Conservation (phyloP, 2,329 filamentous ascomycete species). For the Immersiporthe knoxdaviesiana region DNA sequence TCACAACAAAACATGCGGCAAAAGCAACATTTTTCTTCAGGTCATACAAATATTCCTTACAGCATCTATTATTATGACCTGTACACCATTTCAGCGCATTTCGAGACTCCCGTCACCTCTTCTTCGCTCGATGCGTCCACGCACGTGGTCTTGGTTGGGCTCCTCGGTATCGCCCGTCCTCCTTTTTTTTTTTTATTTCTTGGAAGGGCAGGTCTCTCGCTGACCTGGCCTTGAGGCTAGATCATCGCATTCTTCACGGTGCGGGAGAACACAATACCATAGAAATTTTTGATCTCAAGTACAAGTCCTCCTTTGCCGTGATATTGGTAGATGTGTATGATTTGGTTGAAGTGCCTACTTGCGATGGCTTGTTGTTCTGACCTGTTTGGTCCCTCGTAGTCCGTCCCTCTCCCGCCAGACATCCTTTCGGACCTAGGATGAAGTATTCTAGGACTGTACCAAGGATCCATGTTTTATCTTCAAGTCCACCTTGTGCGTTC, state of each 20-base stretch:
- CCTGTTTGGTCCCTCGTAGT: background rate
- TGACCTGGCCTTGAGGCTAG: slow-evolving; percentile 16
- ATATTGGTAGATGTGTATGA: background rate
- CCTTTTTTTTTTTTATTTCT: slow-evolving; percentile 11
- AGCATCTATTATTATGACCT: slow-evolving; percentile 28
- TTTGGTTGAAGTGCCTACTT: background rate
- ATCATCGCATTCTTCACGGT: slow-evolving; percentile 10
- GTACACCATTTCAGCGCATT: slow-evolving; percentile 11
- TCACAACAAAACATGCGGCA: slow-evolving; percentile 7
- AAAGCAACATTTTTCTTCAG: slow-evolving; percentile 14
- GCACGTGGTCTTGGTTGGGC: slow-evolving; percentile 1
- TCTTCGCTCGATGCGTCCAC: slow-evolving; percentile 8
- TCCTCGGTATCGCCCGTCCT: background rate
- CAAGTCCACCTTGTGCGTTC: background rate
- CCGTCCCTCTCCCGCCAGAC: background rate
- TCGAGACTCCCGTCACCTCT: background rate
- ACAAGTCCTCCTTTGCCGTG: background rate
- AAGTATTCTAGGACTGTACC: background rate
- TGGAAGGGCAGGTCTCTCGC: slow-evolving; percentile 17
- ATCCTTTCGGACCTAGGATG: background rate
- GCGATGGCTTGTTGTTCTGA: background rate
- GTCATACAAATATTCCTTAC: slow-evolving; percentile 28
- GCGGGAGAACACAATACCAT: slow-evolving; percentile 21
- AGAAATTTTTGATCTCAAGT: slow-evolving; percentile 4
- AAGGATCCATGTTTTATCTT: background rate